These are phyloP conservation scores for Primulina tabacum DNA, from an alignment of 257 asterid species.

Conservation along the genomic window DNA sequence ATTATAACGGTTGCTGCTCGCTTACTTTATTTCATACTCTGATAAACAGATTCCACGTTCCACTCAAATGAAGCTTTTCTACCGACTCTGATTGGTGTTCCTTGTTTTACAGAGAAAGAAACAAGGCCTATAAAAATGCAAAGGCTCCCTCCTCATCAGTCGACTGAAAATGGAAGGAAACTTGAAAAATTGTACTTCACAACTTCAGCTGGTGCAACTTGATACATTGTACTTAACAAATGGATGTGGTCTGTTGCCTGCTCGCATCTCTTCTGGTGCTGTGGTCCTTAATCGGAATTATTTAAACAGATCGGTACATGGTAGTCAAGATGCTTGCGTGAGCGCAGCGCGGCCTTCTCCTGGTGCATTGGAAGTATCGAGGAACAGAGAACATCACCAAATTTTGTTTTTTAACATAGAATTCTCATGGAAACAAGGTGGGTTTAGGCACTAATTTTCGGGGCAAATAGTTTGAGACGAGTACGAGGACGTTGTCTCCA, in stretches of 20 bases:
- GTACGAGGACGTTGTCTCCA: no score
- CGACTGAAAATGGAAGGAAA: slow-evolving; percentile 54
- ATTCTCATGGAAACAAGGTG: no score
- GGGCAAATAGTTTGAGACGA: no score
- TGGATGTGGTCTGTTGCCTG: neutral
- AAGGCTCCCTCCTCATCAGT: slow-evolving; percentile 38
- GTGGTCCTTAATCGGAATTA: neutral
- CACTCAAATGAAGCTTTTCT: slow-evolving; percentile 22
- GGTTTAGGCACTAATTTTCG: no score
- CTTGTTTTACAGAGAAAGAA: slow-evolving; percentile 61
- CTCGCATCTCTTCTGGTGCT: neutral
- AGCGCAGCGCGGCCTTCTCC: no score
- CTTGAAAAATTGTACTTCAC: slow-evolving; percentile 36
- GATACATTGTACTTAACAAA: slow-evolving; percentile 15
- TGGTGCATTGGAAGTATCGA: neutral
- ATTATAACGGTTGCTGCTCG: neutral
- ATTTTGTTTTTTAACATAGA: no score
- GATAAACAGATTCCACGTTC: slow-evolving; percentile 21
- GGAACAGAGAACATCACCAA: no score
- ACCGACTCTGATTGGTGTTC: slow-evolving; percentile 32
- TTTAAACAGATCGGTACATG: neutral
- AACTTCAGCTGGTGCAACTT: neutral
- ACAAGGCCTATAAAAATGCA: slow-evolving; percentile 53
- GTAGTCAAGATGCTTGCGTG: neutral
- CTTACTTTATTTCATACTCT: slow-evolving; percentile 13